A percentile compares a stretch with the other conserved stretches of the same genome.
phyloP scores from a whole-genome alignment of 768 basidiomycete species.

The Fibroporia radiculosa region DNA sequence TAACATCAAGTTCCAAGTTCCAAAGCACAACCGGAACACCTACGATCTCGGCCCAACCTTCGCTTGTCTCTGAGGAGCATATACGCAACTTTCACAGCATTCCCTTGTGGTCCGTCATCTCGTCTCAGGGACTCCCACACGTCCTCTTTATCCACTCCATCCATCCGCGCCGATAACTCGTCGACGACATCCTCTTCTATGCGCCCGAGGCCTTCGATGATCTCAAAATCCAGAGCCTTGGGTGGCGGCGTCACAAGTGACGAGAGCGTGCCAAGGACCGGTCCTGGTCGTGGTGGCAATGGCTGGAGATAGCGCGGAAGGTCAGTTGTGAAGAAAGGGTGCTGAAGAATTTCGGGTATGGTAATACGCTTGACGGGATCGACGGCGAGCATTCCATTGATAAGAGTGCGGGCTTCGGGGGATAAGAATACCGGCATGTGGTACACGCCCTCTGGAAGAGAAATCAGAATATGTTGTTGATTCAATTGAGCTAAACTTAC shows the following conservation, averaged over 20 bases:
- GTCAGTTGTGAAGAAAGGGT: constrained; percentile 85
- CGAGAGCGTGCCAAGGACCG: constrained; percentile 66
- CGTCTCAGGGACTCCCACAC: constrained; percentile 80
- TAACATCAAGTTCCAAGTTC: constrained; percentile 11
- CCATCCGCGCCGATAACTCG: constrained; percentile 65
- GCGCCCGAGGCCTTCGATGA: constrained; percentile 86
- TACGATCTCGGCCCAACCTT: constrained; percentile 76
- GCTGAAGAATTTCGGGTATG: constrained; percentile 81
- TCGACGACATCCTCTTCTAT: constrained; percentile 91
- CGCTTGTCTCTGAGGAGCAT: constrained; percentile 87
- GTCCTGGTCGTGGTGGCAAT: constrained; percentile 69
- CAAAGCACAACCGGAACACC: constrained; percentile 27
- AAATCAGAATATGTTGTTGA: constrained; percentile 1
- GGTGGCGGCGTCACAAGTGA: constrained; percentile 58
- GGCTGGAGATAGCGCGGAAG: constrained; percentile 83
- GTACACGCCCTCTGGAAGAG: constrained; percentile 70
- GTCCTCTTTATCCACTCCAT: constrained; percentile 72
- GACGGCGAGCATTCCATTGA: constrained; percentile 84
- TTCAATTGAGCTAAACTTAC: constrained; percentile 32
- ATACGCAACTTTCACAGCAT: constrained; percentile 95
- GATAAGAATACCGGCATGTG: constrained; percentile 80
- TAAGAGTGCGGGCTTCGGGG: constrained; percentile 67
- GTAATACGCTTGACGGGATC: constrained; percentile 96
- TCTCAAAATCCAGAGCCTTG: constrained; percentile 67
- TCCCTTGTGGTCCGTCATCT: constrained; percentile 81